phyloP scores from a whole-genome alignment of 352 stramenopile genomes.

The Globisporangium splendens region DNA sequence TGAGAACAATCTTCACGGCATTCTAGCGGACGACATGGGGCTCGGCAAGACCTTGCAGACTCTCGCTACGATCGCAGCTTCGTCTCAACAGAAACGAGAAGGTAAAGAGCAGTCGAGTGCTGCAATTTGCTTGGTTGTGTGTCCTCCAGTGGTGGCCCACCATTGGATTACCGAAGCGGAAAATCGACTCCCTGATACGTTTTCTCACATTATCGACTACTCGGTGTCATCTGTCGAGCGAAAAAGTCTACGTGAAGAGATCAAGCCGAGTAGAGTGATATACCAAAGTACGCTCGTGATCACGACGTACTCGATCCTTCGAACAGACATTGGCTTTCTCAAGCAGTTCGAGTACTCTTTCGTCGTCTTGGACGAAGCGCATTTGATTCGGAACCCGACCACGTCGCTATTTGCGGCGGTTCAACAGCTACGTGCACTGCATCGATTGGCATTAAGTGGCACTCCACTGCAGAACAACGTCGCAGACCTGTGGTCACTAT shows the following conservation, averaged over 20 bases:
- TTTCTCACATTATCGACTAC: conserved; percentile 78
- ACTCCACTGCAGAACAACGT: conserved; percentile 98
- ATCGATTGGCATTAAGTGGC: conserved; percentile 94
- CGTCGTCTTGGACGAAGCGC: conserved; percentile 96
- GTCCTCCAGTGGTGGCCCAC: conserved; percentile 91
- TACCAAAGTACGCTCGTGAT: conserved; percentile 35
- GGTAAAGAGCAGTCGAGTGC: neutral
- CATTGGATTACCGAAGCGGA: conserved; percentile 94
- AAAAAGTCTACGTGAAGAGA: conserved; percentile 22
- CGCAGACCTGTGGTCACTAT: conserved; percentile 95
- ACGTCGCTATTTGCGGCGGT: conserved; percentile 88
- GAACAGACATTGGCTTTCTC: conserved; percentile 78
- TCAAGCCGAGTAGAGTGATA: neutral
- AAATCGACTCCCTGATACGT: conserved; percentile 68
- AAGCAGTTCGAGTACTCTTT: conserved; percentile 64
- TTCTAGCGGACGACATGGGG: conserved; percentile 88
- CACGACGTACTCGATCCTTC: conserved; percentile 87
- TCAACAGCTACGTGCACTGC: conserved; percentile 60
- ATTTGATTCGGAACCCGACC: conserved; percentile 95
- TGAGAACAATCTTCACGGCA: conserved; percentile 68
- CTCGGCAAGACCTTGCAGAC: conserved; percentile 95
- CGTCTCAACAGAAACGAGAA: neutral
- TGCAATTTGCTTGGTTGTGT: conserved; percentile 83
- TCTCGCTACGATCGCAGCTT: conserved; percentile 83
- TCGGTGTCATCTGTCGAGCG: conserved; percentile 49